A percentile compares a stretch with the other conserved stretches of the same genome.
Evolutionary conservation across 2,329 filamentous ascomycete species (phyloP).

Genomic region (Aspergillus thermomutatus): DNA sequence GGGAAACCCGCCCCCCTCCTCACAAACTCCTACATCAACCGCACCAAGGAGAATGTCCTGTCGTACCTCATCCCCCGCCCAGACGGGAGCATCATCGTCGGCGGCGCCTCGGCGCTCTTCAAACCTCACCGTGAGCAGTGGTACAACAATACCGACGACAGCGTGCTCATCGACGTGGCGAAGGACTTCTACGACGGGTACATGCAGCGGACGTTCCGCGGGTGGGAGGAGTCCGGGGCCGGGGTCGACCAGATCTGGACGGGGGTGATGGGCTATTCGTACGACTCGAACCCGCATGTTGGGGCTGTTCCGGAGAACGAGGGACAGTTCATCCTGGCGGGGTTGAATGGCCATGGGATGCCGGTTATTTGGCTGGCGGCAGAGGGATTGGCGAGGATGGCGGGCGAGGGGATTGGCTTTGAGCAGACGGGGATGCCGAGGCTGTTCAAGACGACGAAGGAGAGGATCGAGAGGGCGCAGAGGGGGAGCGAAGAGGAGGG

Average conservation of each 20-base stretch:
- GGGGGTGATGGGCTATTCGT: conserved; percentile 51
- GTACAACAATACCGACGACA: conserved; percentile 48
- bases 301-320: conserved; percentile 45
- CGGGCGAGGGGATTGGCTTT: conserved; percentile 29
- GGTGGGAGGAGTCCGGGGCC: conserved; percentile 33
- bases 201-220: conserved; percentile 33
- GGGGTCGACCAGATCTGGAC: conserved; percentile 30
- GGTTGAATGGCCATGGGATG: conserved; percentile 68
- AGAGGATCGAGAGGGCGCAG: neutral
- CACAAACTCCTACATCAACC: conserved; percentile 56
- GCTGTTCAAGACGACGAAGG: conserved; percentile 25
- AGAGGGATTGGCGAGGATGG: conserved; percentile 55
- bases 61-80: conserved; percentile 61
- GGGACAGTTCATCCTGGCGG: conserved; percentile 55
- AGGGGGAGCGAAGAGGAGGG: neutral
- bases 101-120: conserved; percentile 55
- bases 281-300: conserved; percentile 51
- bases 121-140: conserved; percentile 29
- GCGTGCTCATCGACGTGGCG: conserved; percentile 45
- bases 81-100: conserved; percentile 55
- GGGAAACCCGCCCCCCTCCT: conserved; percentile 23
- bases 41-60: conserved; percentile 36
- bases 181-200: conserved; percentile 36
- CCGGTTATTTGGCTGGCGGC: conserved; percentile 59
- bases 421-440: conserved; percentile 27